Conservation (phyloP, 495 filamentous ascomycete species). For the Apiosordaria backusii region DNA sequence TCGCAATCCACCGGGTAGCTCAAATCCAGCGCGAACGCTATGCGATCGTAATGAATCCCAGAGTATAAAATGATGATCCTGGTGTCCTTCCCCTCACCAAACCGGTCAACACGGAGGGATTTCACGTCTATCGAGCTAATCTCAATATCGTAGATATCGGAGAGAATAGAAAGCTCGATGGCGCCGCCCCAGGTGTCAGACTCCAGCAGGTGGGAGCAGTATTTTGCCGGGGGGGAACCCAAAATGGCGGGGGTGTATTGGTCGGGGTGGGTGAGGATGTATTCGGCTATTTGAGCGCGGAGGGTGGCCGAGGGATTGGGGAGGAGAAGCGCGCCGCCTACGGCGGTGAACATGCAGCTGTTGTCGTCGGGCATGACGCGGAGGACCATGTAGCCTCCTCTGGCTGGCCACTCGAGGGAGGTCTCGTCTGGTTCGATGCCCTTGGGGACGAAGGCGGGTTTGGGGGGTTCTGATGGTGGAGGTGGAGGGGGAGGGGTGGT, state of each 20-base stretch:
- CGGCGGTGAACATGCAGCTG: conserved; percentile 87
- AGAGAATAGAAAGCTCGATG: conserved; percentile 84
- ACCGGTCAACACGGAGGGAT: conserved; percentile 56
- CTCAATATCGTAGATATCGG: conserved; percentile 81
- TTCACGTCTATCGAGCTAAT: conserved; percentile 77
- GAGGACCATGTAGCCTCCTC: conserved; percentile 53
- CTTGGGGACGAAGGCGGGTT: conserved; percentile 28
- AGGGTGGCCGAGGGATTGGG: conserved; percentile 50
- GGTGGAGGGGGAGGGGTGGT: conserved; percentile 5
- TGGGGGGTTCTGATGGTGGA: conserved; percentile 5
- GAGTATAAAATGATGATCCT: conserved; percentile 87
- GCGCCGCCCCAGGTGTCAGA: conserved; percentile 86
- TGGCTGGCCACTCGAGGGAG: conserved; percentile 31
- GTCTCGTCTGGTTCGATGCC: conserved; percentile 36
- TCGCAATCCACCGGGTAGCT: conserved; percentile 67
- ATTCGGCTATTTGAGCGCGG: conserved; percentile 74
- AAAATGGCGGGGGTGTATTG: conserved; percentile 73
- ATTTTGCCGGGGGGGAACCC: conserved; percentile 67
- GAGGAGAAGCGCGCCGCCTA: conserved; percentile 65
- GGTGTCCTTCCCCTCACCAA: conserved; percentile 69
- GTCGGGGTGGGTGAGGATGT: conserved; percentile 68
- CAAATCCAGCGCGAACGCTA: conserved; percentile 66
- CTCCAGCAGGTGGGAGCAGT: conserved; percentile 80
- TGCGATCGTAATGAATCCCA: conserved; percentile 93
- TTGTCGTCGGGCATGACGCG: conserved; percentile 98